Evolutionary conservation across 228 moss, liverwort and hornwort species (phyloP).

Genomic region (Sphagnum fallax): DNA sequence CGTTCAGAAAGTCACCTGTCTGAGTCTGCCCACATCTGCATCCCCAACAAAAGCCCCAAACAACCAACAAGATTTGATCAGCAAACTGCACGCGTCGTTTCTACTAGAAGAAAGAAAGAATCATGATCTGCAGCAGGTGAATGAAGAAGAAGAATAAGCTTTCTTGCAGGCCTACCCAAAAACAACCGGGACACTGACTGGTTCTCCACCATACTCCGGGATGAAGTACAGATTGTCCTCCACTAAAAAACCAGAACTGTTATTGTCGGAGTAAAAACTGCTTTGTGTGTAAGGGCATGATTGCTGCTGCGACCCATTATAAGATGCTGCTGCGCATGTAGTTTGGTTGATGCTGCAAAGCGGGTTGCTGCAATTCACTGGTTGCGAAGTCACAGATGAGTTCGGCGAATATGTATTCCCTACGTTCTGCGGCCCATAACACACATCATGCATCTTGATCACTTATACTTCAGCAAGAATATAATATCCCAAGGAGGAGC

Average conservation of each 20-base stretch:
- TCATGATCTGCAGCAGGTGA: background rate
- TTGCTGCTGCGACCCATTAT: slow-evolving; percentile 8
- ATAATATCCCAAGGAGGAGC: background rate
- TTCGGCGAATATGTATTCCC: slow-evolving; percentile 26
- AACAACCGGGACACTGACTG: slow-evolving; percentile 36
- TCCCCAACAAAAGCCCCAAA: background rate
- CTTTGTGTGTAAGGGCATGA: slow-evolving; percentile 55
- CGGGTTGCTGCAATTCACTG: slow-evolving; percentile 39
- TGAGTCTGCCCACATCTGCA: slow-evolving; percentile 38
- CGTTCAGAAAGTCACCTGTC: slow-evolving; percentile 22
- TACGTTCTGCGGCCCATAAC: slow-evolving; percentile 14
- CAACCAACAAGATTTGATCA: background rate
- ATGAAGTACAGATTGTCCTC: slow-evolving; percentile 61
- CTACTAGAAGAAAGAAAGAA: too few relatives aligned
- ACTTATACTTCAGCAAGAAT: background rate
- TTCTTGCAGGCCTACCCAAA: slow-evolving; percentile 46
- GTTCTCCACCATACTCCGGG: slow-evolving; percentile 31
- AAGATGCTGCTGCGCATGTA: slow-evolving; percentile 7
- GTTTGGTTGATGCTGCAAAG: slow-evolving; percentile 10
- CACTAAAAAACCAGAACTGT: slow-evolving; percentile 56
- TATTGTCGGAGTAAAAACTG: slow-evolving; percentile 37
- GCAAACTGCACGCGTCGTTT: too few relatives aligned
- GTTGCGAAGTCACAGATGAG: slow-evolving; percentile 28
- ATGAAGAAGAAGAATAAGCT: background rate
- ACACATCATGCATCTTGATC: background rate